A percentile compares a stretch with the other conserved stretches of the same genome.
Evolutionary conservation across 2,329 filamentous ascomycete species (phyloP).

Genomic region (Emergomyces pasteurianus): DNA sequence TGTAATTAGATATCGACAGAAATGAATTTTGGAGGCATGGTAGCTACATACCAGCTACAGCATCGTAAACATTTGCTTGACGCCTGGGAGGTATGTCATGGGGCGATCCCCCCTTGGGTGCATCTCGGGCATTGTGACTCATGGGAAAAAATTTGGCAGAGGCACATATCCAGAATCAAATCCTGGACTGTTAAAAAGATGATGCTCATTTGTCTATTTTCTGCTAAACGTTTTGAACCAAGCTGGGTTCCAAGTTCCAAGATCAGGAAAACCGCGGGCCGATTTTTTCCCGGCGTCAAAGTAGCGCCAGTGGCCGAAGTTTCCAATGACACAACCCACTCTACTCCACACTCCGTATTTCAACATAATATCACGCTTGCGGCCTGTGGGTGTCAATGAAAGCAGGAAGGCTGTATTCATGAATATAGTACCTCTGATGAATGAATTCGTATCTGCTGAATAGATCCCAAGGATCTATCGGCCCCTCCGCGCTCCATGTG

Average conservation of each 20-base stretch:
- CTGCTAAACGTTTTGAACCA: background rate
- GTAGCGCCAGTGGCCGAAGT: background rate
- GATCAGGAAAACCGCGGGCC: background rate
- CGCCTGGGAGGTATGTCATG: slow-evolving; percentile 14
- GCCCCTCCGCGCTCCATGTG: slow-evolving; percentile 51
- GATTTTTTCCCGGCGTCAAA: background rate
- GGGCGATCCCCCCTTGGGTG: background rate
- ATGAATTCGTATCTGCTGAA: slow-evolving; percentile 70
- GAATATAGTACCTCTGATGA: slow-evolving; percentile 34
- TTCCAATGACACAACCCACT: background rate
- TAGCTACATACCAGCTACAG: slow-evolving; percentile 39
- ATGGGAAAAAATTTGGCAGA: background rate
- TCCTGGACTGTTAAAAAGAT: background rate
- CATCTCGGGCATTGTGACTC: background rate
- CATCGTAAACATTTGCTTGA: slow-evolving; percentile 44
- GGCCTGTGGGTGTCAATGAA: background rate
- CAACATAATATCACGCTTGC: background rate
- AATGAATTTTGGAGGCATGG: background rate
- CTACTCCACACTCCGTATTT: too few relatives aligned
- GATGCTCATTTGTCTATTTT: background rate
- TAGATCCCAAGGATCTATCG: slow-evolving; percentile 58
- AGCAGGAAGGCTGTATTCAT: background rate
- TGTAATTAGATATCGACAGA: slow-evolving; percentile 7
- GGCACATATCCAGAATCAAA: background rate
- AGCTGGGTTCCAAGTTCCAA: background rate